These are phyloP conservation scores for Fusarium fujikuroi DNA, from an alignment of 2,329 filamentous ascomycete species.

Conservation along the genomic window DNA sequence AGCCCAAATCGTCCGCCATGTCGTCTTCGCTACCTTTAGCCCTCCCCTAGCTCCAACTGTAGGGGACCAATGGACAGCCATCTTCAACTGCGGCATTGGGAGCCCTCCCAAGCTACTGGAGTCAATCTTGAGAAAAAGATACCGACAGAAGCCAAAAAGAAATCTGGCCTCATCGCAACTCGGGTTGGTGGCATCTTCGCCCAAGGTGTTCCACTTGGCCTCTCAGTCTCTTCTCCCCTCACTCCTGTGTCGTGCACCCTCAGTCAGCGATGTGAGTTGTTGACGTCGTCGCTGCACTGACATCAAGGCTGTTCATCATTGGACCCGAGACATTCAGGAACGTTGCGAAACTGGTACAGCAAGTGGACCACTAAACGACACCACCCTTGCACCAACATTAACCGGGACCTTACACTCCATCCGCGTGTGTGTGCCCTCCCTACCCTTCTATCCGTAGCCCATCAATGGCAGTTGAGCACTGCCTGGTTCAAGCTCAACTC, in stretches of 20 bases:
- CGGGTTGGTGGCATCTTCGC: background rate
- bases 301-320: conserved; percentile 19
- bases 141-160: background rate
- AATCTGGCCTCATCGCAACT: background rate
- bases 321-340: conserved; percentile 27
- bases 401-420: conserved; percentile 20
- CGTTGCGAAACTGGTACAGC: conserved; percentile 23
- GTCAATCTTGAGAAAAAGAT: conserved; percentile 7
- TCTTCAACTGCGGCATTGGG: conserved; percentile 31
- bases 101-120: conserved; percentile 27
- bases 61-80: conserved; percentile 30
- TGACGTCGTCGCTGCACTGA: conserved; percentile 12
- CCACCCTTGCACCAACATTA: conserved; percentile 26
- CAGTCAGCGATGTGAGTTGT: background rate
- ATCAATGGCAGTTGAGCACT: conserved; percentile 5
- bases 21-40: conserved; percentile 10
- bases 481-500: background rate
- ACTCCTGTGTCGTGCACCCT: background rate
- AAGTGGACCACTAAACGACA: conserved; percentile 11
- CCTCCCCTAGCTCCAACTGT: conserved; percentile 19
- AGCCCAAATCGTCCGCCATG: conserved; percentile 11
- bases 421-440: conserved; percentile 19
- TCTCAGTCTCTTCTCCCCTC: background rate
- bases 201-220: background rate
- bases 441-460: background rate